Evolutionary conservation across 331 rosid genomes (phyloP).

Genomic region (Rhamnella rubrinervis): DNA sequence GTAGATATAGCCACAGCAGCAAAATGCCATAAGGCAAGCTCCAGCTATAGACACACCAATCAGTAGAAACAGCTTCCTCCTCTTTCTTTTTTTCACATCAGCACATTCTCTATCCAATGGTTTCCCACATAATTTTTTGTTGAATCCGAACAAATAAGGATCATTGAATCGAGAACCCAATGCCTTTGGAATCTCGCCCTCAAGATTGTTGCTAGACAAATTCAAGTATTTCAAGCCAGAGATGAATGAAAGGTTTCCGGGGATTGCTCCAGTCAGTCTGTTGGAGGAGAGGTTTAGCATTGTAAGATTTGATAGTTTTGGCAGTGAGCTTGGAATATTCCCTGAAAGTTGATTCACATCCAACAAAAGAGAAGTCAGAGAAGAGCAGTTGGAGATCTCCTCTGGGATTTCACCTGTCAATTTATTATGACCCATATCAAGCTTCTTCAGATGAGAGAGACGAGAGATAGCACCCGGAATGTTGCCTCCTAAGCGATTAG

Average conservation of each 20-base stretch:
- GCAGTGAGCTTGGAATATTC: conserved; percentile 54
- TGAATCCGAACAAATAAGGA: conserved; percentile 47
- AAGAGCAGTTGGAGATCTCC: conserved; percentile 55
- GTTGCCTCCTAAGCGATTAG: conserved; percentile 44
- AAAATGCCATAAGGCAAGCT: conserved; percentile 48
- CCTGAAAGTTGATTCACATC: conserved; percentile 61
- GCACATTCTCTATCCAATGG: conserved; percentile 67
- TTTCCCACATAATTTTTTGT: conserved; percentile 57
- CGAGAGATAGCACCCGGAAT: conserved; percentile 48
- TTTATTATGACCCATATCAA: conserved; percentile 59
- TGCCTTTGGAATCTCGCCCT: conserved; percentile 61
- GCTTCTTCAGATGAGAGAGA: conserved; percentile 51
- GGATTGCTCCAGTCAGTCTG: conserved; percentile 56
- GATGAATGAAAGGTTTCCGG: conserved; percentile 33
- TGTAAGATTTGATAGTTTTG: conserved; percentile 49
- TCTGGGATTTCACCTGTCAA: conserved; percentile 66
- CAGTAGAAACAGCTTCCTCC: conserved; percentile 50
- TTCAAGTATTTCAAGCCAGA: conserved; percentile 51
- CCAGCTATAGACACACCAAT: conserved; percentile 57
- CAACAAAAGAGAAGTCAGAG: conserved; percentile 49
- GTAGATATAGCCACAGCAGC: conserved; percentile 67
- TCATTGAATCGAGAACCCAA: conserved; percentile 50
- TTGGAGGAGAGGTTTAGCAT: conserved; percentile 60
- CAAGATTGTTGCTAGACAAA: conserved; percentile 58
- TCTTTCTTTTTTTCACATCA: conserved; percentile 44